Percentiles rank a stretch among this genome's conserved stretches.
These are phyloP conservation scores for Penicillium fimorum DNA, from an alignment of 495 filamentous ascomycete genomes.

Conservation along the genomic window DNA sequence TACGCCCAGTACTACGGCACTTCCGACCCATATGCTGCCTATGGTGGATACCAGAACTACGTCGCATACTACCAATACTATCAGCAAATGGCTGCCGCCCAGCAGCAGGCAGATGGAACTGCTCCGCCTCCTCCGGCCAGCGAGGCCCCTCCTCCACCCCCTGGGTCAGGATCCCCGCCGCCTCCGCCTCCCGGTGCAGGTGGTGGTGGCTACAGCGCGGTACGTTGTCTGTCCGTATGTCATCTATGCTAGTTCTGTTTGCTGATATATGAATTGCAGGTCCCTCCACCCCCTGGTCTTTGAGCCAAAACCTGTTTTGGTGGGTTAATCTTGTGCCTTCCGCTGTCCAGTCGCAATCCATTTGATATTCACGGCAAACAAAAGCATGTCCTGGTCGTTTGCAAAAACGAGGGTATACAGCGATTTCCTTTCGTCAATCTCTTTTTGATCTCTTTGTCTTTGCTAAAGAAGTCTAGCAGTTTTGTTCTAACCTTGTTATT, in stretches of 20 bases:
- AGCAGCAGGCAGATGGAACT: conserved; percentile 38
- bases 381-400: conserved; percentile 4
- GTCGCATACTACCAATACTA: conserved; percentile 69
- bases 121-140: conserved; percentile 60
- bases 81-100: conserved; percentile 57
- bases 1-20: conserved; percentile 80
- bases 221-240: conserved; percentile 33
- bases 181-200: conserved; percentile 55
- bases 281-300: conserved; percentile 54
- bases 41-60: conserved; percentile 83
- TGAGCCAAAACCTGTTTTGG: conserved; percentile 17
- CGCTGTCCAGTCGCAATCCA: background rate
- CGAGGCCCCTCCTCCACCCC: conserved; percentile 62
- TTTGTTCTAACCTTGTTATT: conserved; percentile 4
- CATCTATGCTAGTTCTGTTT: background rate
- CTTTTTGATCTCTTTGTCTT: background rate
- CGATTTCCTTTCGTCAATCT: conserved; percentile 1
- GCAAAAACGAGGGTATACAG: conserved; percentile 3
- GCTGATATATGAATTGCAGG: conserved; percentile 26
- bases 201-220: conserved; percentile 64
- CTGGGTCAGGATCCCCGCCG: conserved; percentile 67
- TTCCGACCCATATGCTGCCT: conserved; percentile 85
- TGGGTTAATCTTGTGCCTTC: background rate
- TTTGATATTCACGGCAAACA: background rate
- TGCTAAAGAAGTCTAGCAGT: conserved; percentile 8